A percentile compares a stretch with the other conserved stretches of the same genome.
Conservation (phyloP, 176 grass and related monocot species). For the Triticum turgidum region DNA sequence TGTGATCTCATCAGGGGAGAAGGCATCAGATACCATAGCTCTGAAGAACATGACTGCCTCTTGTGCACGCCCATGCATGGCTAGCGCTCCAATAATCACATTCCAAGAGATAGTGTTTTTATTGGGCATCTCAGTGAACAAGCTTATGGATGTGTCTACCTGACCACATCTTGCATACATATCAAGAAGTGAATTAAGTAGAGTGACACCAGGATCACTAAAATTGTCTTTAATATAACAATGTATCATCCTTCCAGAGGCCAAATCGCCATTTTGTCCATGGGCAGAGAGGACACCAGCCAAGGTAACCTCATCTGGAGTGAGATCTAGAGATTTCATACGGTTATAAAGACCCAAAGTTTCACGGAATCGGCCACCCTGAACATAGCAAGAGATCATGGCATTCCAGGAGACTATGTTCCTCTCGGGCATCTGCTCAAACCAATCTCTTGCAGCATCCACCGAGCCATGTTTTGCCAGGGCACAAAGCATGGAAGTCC, state of each 20-base stretch:
- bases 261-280: constrained; percentile 31
- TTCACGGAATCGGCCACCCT: constrained; percentile 21
- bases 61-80: constrained; percentile 42
- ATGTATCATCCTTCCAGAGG: constrained; percentile 38
- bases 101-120: constrained; percentile 51
- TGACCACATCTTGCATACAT: constrained; percentile 59
- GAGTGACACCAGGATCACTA: constrained; percentile 10
- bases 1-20: constrained; percentile 47
- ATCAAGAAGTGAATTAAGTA: constrained; percentile 49
- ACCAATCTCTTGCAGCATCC: constrained; percentile 42
- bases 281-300: constrained; percentile 39
- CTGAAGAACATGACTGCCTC: constrained; percentile 40
- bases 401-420: constrained; percentile 50
- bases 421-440: constrained; percentile 41
- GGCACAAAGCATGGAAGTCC: constrained; percentile 51
- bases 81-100: constrained; percentile 51
- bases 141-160: constrained; percentile 31
- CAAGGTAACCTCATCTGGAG: constrained; percentile 48
- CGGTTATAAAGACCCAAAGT: constrained; percentile 37
- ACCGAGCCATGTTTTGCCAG: constrained; percentile 24
- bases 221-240: neutral
- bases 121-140: constrained; percentile 37
- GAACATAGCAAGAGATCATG: constrained; percentile 56
- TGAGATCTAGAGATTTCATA: constrained; percentile 32
- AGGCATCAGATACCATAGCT: constrained; percentile 32